Evolutionary conservation across 2,329 filamentous ascomycete species (phyloP).

Genomic region (Simplicillium sp.): DNA sequence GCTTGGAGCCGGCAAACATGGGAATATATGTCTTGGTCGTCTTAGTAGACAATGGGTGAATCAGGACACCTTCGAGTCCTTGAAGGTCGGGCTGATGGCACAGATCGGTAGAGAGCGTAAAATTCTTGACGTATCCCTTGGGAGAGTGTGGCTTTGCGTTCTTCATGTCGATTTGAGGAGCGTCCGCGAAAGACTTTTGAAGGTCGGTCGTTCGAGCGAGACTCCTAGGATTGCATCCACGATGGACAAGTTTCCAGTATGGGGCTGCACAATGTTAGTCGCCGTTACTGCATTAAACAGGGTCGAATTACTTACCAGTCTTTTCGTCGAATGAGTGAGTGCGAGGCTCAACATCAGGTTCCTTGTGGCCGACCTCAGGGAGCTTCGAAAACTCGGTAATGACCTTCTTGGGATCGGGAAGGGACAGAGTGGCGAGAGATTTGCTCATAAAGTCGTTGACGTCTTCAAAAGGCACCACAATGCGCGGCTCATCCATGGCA

Average conservation of each 20-base stretch:
- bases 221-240: conserved; percentile 54
- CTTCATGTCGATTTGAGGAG: conserved; percentile 34
- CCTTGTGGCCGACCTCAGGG: conserved; percentile 24
- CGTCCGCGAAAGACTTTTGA: conserved; percentile 31
- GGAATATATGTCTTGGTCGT: conserved; percentile 51
- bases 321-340: conserved; percentile 40
- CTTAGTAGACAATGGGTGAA: conserved; percentile 46
- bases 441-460: conserved; percentile 43
- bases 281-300: background rate
- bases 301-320: no score
- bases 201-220: conserved; percentile 40
- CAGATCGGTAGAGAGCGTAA: conserved; percentile 48
- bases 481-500: conserved; percentile 55
- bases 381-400: conserved; percentile 33
- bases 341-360: conserved; percentile 21
- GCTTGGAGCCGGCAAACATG: conserved; percentile 60
- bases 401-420: conserved; percentile 34
- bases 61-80: conserved; percentile 54
- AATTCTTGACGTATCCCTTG: conserved; percentile 53
- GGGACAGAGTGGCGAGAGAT: conserved; percentile 35
- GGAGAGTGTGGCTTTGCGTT: conserved; percentile 38
- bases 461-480: conserved; percentile 55
- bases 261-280: conserved; percentile 24
- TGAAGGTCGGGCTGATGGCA: conserved; percentile 58
- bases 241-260: conserved; percentile 48